Evolutionary conservation across 768 basidiomycete genomes (phyloP).

Genomic region (Podaxis carcinomalis): DNA sequence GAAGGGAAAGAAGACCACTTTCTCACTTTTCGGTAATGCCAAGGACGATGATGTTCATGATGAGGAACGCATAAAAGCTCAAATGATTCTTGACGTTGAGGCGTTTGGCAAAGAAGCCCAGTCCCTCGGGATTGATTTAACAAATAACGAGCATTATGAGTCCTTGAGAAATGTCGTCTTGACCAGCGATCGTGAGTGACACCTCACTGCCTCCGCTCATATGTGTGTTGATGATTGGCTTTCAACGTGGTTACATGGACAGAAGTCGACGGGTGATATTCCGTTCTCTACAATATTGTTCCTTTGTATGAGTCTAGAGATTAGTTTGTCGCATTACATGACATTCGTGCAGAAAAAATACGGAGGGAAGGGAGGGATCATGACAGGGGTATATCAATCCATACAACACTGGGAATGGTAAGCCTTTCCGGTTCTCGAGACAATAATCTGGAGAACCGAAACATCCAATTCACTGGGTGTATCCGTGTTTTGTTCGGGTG

Average conservation of each 20-base stretch:
- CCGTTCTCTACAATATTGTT: too few relatives aligned
- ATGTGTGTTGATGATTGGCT: neutral
- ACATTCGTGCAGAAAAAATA: neutral
- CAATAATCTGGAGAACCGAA: slow-evolving; percentile 31
- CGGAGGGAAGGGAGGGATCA: neutral
- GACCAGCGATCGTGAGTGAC: slow-evolving; percentile 30
- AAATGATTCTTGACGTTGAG: slow-evolving; percentile 83
- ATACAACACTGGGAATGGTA: slow-evolving; percentile 47
- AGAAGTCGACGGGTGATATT: neutral
- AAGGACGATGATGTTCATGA: slow-evolving; percentile 69
- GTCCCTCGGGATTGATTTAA: slow-evolving; percentile 61
- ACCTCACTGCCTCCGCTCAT: neutral
- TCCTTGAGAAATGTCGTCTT: slow-evolving; percentile 61
- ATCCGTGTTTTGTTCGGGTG: neutral
- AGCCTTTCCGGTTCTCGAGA: slow-evolving; percentile 56
- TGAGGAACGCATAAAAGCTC: slow-evolving; percentile 81
- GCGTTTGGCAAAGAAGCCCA: slow-evolving; percentile 78
- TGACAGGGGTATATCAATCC: neutral
- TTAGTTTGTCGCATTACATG: neutral
- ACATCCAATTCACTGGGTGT: slow-evolving; percentile 11
- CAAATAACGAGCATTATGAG: slow-evolving; percentile 46
- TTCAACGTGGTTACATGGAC: neutral
- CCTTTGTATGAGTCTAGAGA: neutral
- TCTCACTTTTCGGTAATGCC: slow-evolving; percentile 71
- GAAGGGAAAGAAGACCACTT: slow-evolving; percentile 74